Base-by-base conservation (phyloP, 2,329 filamentous ascomycete genomes). In the Didymella pomorum region DNA sequence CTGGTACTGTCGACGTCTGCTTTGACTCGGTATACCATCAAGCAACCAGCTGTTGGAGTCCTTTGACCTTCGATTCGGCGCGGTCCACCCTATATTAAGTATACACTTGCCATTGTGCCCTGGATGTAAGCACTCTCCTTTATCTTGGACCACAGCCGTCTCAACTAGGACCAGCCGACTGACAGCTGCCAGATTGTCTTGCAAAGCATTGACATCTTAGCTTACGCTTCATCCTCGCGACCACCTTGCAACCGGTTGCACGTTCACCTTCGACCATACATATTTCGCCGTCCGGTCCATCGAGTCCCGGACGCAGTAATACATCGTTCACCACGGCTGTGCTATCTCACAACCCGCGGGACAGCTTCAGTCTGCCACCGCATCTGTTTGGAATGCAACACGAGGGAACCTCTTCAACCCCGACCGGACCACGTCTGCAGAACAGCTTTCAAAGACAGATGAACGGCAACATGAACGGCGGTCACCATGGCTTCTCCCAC, bases 361-460 rank as follows among this genome's bases (percentile, higher is more conserved):
- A 94, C 90, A 89, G 84, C 79, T 86, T 91, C 83, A 88, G 92
- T 89, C 91, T 85, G 79, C 82, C 89, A 81, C 89, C 89, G 84
- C 90, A 93, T 83, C 84, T 92, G 76, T 87, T 94, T 82, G 88
- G 87, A 80, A 97, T 97, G 93, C 93, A 96, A 86, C 87, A 92
- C 79, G 88, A 91, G 72, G 83, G 84, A 67, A 82, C 85, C 68
- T 83, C 86, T 65, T 84, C 81, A 71, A 85, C 85, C 67, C 82
- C 84, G 56, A 86, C 81, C 74, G 84, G 81, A 76, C 73, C 83
- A 79, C 74, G 81, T 79, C 70, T 82, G 73, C 71, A 83, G 76
- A 77, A 91, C 86, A 80, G 89, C 72, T 86, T 87, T 62, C 92
- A 91, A 56, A 96, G 96, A 82, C 89, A 91, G 62, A 65, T 71